Evolutionary conservation across 176 grass and related monocot genomes (phyloP).

Genomic region (Cenchrus americanus): DNA sequence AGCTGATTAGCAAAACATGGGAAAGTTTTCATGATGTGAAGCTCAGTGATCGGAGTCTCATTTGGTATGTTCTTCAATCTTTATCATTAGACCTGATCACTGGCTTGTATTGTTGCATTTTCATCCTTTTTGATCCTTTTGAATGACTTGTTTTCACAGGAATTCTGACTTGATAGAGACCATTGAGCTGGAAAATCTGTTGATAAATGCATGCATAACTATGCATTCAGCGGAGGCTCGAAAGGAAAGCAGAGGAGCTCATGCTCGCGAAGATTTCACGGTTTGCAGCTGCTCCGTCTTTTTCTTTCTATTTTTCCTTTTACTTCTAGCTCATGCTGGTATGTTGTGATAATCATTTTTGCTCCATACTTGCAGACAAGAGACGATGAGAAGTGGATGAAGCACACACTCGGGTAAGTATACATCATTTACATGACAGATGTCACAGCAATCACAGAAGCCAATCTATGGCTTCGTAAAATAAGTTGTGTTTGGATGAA

Average conservation of each 20-base stretch:
- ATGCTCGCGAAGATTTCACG: constrained; percentile 97
- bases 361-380: constrained; percentile 67
- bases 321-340: neutral
- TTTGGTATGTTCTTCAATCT: constrained; percentile 61
- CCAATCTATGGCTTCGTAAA: neutral
- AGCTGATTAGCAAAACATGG: constrained; percentile 77
- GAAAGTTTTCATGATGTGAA: constrained; percentile 70
- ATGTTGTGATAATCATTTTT: constrained; percentile 12
- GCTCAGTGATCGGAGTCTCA: constrained; percentile 74
- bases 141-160: constrained; percentile 50
- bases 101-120: constrained; percentile 34
- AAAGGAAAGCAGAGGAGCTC: constrained; percentile 94
- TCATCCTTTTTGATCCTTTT: constrained; percentile 23
- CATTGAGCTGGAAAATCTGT: constrained; percentile 86
- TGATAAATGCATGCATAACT: constrained; percentile 95
- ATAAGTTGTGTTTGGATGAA: neutral
- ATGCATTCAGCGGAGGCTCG: constrained; percentile 95
- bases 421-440: neutral
- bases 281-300: constrained; percentile 36
- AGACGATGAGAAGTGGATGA: constrained; percentile 84
- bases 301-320: neutral
- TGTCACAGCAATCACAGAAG: neutral
- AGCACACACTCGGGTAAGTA: constrained; percentile 79
- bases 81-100: neutral
- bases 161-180: constrained; percentile 97